phyloP scores from a whole-genome alignment of 805 yeast genomes.

The Hagleromyces aurorensis region DNA sequence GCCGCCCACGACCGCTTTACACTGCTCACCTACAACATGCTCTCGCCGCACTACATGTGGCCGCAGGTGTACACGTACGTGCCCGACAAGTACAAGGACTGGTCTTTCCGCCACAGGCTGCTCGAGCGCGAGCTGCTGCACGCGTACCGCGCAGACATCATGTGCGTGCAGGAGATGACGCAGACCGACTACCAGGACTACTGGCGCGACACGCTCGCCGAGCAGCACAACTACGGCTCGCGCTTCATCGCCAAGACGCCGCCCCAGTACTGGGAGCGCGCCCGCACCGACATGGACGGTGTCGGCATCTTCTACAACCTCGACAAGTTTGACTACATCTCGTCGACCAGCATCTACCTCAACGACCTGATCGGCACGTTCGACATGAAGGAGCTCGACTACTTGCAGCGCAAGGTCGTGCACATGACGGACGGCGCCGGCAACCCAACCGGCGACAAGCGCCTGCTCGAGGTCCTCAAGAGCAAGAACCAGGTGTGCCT shows the following conservation, averaged over 20 bases:
- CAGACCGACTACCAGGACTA: constrained; percentile 32
- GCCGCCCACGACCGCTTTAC: constrained; percentile 18
- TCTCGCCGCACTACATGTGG: constrained; percentile 55
- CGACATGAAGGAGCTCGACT: constrained; percentile 22
- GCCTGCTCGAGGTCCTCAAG: constrained; percentile 30
- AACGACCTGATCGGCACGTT: constrained; percentile 27
- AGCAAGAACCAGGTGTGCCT: constrained; percentile 51
- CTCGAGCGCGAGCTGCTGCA: constrained; percentile 33
- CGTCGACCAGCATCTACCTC: constrained; percentile 30
- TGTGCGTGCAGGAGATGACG: constrained; percentile 55
- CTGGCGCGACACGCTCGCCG: constrained; percentile 33
- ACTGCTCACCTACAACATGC: constrained; percentile 38
- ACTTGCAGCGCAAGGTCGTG: constrained; percentile 17
- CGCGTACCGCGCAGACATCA: constrained; percentile 40
- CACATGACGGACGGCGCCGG: constrained; percentile 29
- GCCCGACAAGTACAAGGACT: constrained; percentile 38
- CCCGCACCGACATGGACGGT: constrained; percentile 47
- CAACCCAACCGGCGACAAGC: constrained; percentile 19
- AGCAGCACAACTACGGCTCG: constrained; percentile 37
- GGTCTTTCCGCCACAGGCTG: constrained; percentile 42
- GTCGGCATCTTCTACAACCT: constrained; percentile 46
- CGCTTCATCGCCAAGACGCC: constrained; percentile 41
- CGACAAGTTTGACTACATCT: constrained; percentile 38
- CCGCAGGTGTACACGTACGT: constrained; percentile 45
- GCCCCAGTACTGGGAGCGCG: constrained; percentile 46